phyloP scores from a whole-genome alignment of 345 rosid genomes.

The Toxicodendron radicans region DNA sequence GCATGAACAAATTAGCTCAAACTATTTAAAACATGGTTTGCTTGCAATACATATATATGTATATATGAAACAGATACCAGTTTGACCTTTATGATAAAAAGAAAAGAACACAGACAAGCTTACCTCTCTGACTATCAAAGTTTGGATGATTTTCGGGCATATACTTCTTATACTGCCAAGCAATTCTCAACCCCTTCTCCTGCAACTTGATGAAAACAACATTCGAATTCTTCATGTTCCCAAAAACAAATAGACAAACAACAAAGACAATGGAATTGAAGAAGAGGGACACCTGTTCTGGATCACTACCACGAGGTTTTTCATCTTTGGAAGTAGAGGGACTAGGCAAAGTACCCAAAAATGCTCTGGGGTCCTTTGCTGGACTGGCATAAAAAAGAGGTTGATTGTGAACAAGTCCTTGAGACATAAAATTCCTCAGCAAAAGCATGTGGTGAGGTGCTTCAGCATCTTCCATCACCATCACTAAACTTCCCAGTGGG shows the following conservation, averaged over 20 bases:
- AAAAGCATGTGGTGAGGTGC: slow-evolving; percentile 98
- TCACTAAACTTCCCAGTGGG: slow-evolving; percentile 77
- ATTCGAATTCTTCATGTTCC: slow-evolving; percentile 16
- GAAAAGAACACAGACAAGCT: background rate
- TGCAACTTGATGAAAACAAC: slow-evolving; percentile 25
- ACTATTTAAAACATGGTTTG: too few relatives aligned
- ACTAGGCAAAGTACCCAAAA: slow-evolving; percentile 84
- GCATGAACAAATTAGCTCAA: too few relatives aligned
- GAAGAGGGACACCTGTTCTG: slow-evolving; percentile 51
- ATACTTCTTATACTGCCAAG: slow-evolving; percentile 93
- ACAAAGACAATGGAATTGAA: background rate
- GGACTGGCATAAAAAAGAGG: slow-evolving; percentile 86
- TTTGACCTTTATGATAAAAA: background rate
- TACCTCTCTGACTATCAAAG: slow-evolving; percentile 41
- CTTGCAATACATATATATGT: background rate
- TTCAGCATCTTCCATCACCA: slow-evolving; percentile 98
- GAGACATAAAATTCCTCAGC: slow-evolving; percentile 92
- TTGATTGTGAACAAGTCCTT: slow-evolving; percentile 83
- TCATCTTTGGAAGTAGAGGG: slow-evolving; percentile 64
- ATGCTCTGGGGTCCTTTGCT: slow-evolving; percentile 74
- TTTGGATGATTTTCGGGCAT: slow-evolving; percentile 59
- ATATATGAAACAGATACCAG: too few relatives aligned
- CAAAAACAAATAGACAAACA: background rate
- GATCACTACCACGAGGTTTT: slow-evolving; percentile 40
- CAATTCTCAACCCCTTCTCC: slow-evolving; percentile 80